Evolutionary conservation across 176 grass and related monocot species (phyloP).

Genomic region (Metroxylon sagu): DNA sequence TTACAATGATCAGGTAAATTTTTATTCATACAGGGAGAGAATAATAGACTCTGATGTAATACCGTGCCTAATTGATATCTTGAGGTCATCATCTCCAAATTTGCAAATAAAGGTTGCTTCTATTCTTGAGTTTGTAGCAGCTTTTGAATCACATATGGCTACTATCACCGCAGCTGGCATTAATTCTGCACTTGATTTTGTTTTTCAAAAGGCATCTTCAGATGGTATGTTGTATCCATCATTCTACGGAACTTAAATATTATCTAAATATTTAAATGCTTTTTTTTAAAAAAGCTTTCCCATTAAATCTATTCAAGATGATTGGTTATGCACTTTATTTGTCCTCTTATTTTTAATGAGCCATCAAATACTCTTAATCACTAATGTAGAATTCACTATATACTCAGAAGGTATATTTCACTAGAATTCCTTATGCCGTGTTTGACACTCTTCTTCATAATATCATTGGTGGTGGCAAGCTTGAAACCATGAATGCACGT

Average conservation of each 20-base stretch:
- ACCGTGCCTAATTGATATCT: slow-evolving; percentile 28
- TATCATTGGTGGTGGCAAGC: too few species aligned
- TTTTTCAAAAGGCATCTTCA: slow-evolving; percentile 39
- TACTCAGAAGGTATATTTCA: too few species aligned
- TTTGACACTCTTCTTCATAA: too few species aligned
- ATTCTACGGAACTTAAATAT: background rate
- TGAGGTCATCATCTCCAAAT: slow-evolving; percentile 46
- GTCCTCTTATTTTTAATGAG: too few species aligned
- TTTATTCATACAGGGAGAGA: slow-evolving; percentile 16
- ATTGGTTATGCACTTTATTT: too few species aligned
- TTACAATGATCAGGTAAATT: slow-evolving; percentile 18
- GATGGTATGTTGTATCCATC: slow-evolving; percentile 21
- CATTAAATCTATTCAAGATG: too few species aligned
- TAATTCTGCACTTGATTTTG: slow-evolving; percentile 34
- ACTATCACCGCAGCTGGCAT: slow-evolving; percentile 36
- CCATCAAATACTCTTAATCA: too few species aligned
- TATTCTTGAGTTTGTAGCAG: slow-evolving; percentile 43
- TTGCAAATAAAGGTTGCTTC: slow-evolving; percentile 52
- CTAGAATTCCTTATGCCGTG: too few species aligned
- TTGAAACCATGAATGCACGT: too few species aligned
- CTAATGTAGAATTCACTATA: too few species aligned
- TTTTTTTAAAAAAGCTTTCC: too few species aligned
- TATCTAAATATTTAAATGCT: background rate
- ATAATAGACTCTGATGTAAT: slow-evolving; percentile 41
- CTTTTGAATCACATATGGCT: slow-evolving; percentile 36